These are phyloP conservation scores for Backusella luteola DNA, from an alignment of 192 early-diverging fungal genomes.

Conservation along the genomic window DNA sequence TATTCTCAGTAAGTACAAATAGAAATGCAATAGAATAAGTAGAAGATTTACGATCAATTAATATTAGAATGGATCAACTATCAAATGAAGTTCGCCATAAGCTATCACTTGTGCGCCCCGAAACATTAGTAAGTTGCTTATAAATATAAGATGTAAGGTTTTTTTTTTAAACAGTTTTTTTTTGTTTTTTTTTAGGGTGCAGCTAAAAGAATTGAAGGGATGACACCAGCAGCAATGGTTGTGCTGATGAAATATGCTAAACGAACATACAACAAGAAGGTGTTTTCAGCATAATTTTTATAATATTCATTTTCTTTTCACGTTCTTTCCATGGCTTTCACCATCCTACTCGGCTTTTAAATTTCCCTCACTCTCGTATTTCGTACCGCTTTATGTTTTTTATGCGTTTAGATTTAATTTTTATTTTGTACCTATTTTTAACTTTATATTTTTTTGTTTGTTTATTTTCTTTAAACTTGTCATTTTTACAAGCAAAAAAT, in stretches of 20 bases:
- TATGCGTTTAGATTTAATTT: not conserved
- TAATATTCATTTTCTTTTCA: not conserved
- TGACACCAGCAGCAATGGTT: constrained; percentile 75
- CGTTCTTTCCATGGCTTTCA: not conserved
- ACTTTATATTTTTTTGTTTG: not conserved
- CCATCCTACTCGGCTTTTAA: not conserved
- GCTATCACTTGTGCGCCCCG: constrained; percentile 46
- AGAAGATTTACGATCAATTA: not conserved
- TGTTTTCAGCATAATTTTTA: not conserved
- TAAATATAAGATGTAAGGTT: constrained; percentile 10
- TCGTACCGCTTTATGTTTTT: no score
- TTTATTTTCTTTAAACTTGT: not conserved
- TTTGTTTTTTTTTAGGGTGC: constrained; percentile 49
- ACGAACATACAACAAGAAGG: constrained; percentile 26
- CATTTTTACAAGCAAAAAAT: not conserved
- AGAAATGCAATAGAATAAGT: not conserved
- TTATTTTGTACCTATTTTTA: not conserved
- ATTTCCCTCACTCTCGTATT: not conserved
- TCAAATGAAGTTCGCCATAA: constrained; percentile 60
- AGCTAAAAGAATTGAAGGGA: constrained; percentile 76
- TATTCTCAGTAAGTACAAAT: constrained; percentile 48
- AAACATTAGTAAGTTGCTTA: constrained; percentile 50
- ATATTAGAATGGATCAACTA: constrained; percentile 46
- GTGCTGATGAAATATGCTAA: constrained; percentile 63
- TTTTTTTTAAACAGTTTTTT: not conserved